Percentiles rank a stretch among this genome's conserved stretches.
These are phyloP conservation scores for Cystofilobasidium ferigula DNA, from an alignment of 768 basidiomycete species.

Conservation along the genomic window DNA sequence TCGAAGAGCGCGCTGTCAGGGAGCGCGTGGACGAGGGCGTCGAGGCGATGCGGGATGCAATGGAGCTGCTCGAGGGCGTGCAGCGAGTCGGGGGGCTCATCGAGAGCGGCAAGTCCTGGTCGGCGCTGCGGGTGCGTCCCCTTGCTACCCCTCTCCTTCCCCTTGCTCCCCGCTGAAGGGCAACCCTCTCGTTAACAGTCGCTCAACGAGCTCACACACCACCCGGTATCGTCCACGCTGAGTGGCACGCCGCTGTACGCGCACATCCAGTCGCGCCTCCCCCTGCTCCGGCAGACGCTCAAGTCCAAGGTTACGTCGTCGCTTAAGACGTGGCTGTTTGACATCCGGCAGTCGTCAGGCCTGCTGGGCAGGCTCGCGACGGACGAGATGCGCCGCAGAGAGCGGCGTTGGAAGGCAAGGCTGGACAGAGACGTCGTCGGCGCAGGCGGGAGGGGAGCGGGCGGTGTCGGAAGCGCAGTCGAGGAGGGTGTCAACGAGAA, in stretches of 20 bases:
- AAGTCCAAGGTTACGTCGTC: constrained; percentile 91
- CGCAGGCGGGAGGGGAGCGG: background rate
- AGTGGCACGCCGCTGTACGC: constrained; percentile 89
- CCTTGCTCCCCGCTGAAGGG: background rate
- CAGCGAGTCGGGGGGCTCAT: constrained; percentile 89
- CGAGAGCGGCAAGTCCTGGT: constrained; percentile 87
- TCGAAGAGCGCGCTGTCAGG: constrained; percentile 85
- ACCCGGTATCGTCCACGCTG: constrained; percentile 67
- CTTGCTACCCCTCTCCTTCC: constrained; percentile 30
- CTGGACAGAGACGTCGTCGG: constrained; percentile 3
- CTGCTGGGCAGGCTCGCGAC: constrained; percentile 76
- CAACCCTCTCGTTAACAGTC: constrained; percentile 47
- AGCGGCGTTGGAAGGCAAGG: constrained; percentile 38
- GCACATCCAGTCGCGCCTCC: constrained; percentile 79
- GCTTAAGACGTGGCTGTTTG: constrained; percentile 91
- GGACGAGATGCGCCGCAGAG: constrained; percentile 78
- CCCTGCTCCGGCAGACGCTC: constrained; percentile 59
- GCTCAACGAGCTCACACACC: constrained; percentile 83
- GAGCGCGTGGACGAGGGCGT: constrained; percentile 93
- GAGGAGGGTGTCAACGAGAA: constrained; percentile 69
- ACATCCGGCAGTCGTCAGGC: constrained; percentile 77
- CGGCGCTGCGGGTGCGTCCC: constrained; percentile 72
- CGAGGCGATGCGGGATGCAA: constrained; percentile 82
- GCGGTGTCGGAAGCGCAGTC: constrained; percentile 53
- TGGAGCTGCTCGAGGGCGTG: constrained; percentile 84